Conservation (phyloP, 176 grass and related monocot genomes). For the Alloteropsis semialata region DNA sequence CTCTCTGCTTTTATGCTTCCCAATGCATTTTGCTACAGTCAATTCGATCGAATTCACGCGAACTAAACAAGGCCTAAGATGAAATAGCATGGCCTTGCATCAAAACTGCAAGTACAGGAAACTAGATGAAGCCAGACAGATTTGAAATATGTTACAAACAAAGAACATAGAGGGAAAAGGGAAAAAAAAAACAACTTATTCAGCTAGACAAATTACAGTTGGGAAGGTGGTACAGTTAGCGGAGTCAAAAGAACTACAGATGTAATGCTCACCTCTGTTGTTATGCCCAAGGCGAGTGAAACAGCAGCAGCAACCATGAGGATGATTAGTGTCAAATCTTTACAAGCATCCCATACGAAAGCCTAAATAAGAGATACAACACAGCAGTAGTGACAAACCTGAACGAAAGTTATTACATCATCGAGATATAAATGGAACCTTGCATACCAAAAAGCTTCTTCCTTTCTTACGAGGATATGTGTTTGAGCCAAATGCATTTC, state of each 20-base stretch:
- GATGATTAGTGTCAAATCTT: conserved; percentile 90
- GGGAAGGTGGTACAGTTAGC: not conserved
- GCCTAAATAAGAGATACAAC: conserved; percentile 42
- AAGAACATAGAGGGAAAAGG: not conserved
- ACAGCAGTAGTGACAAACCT: not conserved
- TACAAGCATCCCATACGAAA: conserved; percentile 90
- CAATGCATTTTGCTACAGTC: too few species aligned
- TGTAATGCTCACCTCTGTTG: conserved; percentile 65
- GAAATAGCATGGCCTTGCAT: not conserved
- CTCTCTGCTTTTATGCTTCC: too few species aligned
- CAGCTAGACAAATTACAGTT: not conserved
- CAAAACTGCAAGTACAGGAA: not conserved
- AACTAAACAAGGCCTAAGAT: too few species aligned
- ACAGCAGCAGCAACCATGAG: conserved; percentile 91
- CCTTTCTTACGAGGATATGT: conserved; percentile 96
- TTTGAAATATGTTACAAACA: not conserved
- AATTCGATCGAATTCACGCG: too few species aligned
- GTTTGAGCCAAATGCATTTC: conserved; percentile 67
- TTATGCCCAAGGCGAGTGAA: conserved; percentile 91
- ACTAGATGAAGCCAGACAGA: not conserved
- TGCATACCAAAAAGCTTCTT: conserved; percentile 66
- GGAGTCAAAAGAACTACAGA: not conserved
- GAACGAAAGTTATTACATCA: not conserved
- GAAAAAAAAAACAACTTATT: conserved; percentile 1
- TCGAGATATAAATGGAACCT: not conserved